Base-by-base conservation (phyloP, 1,284 basidiomycete species). In the Papiliotrema nemorosa region DNA sequence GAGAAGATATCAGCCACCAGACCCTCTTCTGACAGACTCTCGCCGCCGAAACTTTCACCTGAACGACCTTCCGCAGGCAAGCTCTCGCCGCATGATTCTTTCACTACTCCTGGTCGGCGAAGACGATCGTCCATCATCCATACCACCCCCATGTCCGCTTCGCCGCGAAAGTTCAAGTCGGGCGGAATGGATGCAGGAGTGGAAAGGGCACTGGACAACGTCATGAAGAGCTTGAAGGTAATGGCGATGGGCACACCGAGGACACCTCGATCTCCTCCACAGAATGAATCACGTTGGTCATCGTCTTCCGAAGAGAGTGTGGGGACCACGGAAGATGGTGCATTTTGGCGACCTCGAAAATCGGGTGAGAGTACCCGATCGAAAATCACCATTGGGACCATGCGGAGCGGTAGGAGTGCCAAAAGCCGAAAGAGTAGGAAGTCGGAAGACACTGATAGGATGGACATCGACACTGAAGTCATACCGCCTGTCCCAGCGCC, bases 251-350 rank as follows among this genome's bases (percentile, higher is more conserved):
- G 43, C 13, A 57, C 59, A 3, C 55, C 59, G 2, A 44, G 5
- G 48, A 41, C 10, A 47, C 43, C 5, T 26, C 40, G 26, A 25
- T 31, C 27, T n/a, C 29, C 48, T 12, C 21, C 35, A n/a, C 34
- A 25, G 10, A 33, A 52, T 34, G 42, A 67, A 52, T 62, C 60
- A 5, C 44, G 65, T 13, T 67, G 65, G 65, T 67, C 65, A 3
- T 57, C 43, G 18, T 59, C 54, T 21, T 55, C 47, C 27, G 49
- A 48, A 36, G 51, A 53, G 47, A 52, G 37, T 31, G 40, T 26
- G 29, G 21, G 27, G 2, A 25, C 18, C 29, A 48, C 9, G 37
- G 54, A 49, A 14, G 54, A 54, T 3, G 41, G 27, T 18, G 52
- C 36, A 21, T 47, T 57, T 29, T 56, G 56, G 50, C 53, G 52